Conservation (phyloP, 2,329 filamentous ascomycete species). For the Botryotinia narcissicola region DNA sequence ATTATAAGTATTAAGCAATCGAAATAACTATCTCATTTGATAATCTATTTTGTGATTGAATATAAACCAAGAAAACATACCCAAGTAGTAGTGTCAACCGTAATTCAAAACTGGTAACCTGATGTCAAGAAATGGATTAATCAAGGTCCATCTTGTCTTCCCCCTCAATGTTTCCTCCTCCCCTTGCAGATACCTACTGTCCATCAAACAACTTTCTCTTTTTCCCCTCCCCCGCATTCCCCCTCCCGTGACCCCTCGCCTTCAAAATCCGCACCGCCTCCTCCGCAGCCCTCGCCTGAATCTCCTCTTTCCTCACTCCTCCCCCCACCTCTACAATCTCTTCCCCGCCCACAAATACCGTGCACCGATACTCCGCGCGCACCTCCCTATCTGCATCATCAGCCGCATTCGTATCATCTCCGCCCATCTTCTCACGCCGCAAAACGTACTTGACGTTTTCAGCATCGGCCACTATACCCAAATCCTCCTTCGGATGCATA, state of each 20-base stretch:
- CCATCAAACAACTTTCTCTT: background rate
- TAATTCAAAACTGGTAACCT: background rate
- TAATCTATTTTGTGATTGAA: too few relatives aligned
- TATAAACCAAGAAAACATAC: too few relatives aligned
- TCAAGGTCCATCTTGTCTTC: background rate
- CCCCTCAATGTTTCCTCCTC: background rate
- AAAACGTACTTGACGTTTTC: conserved; percentile 55
- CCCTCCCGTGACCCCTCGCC: background rate
- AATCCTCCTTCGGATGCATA: conserved; percentile 64
- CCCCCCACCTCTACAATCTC: conserved; percentile 47
- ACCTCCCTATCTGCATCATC: background rate
- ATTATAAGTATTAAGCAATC: too few relatives aligned
- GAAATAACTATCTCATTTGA: background rate
- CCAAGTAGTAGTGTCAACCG: too few relatives aligned
- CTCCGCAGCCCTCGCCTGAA: conserved; percentile 55
- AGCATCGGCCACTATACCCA: conserved; percentile 57
- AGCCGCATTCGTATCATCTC: conserved; percentile 11
- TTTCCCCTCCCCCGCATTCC: background rate
- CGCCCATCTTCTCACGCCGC: conserved; percentile 26
- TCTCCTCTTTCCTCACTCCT: conserved; percentile 51
- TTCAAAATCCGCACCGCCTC: conserved; percentile 44
- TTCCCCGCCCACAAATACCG: conserved; percentile 49
- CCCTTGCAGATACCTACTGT: background rate
- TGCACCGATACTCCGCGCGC: conserved; percentile 42
- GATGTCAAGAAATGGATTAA: background rate